Conservation (phyloP, 1,284 basidiomycete genomes). For the Rugiboletus extremiorientalis region DNA sequence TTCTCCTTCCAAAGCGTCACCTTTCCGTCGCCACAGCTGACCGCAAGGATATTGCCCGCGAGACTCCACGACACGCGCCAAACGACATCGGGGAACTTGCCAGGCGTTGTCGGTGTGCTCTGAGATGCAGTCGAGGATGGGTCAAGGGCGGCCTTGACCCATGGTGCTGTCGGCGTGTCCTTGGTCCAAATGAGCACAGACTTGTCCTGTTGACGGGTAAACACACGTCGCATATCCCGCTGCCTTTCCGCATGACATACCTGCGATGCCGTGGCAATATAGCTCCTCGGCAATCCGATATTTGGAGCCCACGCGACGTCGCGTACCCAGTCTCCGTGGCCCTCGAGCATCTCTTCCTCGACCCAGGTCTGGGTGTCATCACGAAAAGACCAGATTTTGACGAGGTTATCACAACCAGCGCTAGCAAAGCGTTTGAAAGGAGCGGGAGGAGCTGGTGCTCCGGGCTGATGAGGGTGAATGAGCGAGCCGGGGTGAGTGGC, state of each 20-base stretch:
- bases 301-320: constrained; percentile 98
- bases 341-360: constrained; percentile 86
- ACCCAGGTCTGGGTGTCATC: constrained; percentile 82
- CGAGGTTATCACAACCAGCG: constrained; percentile 94
- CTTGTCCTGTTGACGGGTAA: constrained; percentile 56
- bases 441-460: constrained; percentile 40
- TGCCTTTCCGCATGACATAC: constrained; percentile 37
- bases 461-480: constrained; percentile 58
- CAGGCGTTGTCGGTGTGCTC: constrained; percentile 37
- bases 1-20: constrained; percentile 99
- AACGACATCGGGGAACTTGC: constrained; percentile 92
- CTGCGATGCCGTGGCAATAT: constrained; percentile 95
- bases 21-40: constrained; percentile 97
- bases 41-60: constrained; percentile 94
- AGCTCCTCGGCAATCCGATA: constrained; percentile 90
- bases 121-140: constrained; percentile 54
- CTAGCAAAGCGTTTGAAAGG: constrained; percentile 88
- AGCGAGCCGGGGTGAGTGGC: constrained; percentile 86
- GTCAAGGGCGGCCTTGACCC: constrained; percentile 86
- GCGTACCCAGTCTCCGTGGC: constrained; percentile 96
- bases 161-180: constrained; percentile 73
- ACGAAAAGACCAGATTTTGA: constrained; percentile 91
- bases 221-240: too few relatives aligned
- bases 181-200: constrained; percentile 96
- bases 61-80: constrained; percentile 98